Conservation (phyloP, 306 rosid species). For the Gleditsia sinensis region DNA sequence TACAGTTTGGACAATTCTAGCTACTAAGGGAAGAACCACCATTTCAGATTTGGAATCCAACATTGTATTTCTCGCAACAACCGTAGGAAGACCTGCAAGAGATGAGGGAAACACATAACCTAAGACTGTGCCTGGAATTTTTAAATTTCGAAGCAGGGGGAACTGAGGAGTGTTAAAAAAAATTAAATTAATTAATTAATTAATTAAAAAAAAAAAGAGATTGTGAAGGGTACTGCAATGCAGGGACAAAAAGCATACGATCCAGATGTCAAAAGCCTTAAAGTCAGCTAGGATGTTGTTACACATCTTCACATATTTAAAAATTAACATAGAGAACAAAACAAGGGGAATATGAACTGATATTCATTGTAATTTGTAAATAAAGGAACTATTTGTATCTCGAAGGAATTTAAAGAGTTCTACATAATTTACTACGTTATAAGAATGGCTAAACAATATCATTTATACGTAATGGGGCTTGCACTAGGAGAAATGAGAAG, state of each 20-base stretch:
- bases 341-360: neutral
- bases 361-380: neutral
- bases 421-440: neutral
- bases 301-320: neutral
- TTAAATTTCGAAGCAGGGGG: neutral
- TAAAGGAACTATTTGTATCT: neutral
- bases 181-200: no score
- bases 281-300: neutral
- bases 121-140: neutral
- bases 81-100: constrained; percentile 81
- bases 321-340: neutral
- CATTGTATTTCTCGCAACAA: constrained; percentile 90
- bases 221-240: neutral
- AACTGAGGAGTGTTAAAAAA: neutral
- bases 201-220: neutral
- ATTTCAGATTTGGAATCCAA: constrained; percentile 69
- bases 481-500: neutral
- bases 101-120: constrained; percentile 23
- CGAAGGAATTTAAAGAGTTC: neutral
- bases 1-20: constrained; percentile 64
- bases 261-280: neutral
- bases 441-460: neutral
- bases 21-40: constrained; percentile 89
- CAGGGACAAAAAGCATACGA: neutral
- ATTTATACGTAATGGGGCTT: no score